Conservation (phyloP, 805 yeast genomes). For the Candida pini region DNA sequence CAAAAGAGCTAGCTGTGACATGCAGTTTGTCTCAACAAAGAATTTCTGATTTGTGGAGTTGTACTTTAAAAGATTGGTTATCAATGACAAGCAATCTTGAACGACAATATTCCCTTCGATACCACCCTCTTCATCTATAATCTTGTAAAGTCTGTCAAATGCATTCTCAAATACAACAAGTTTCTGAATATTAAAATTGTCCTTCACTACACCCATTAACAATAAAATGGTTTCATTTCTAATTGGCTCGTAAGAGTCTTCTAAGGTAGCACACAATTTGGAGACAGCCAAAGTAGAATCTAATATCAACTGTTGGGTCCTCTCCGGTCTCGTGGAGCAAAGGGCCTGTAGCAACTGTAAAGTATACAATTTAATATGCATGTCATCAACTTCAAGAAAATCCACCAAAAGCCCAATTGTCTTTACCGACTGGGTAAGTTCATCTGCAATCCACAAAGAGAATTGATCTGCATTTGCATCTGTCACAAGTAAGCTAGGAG, state of each 20-base stretch:
- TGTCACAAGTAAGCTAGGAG: conserved; percentile 57
- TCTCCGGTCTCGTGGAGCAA: conserved; percentile 64
- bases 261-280: conserved; percentile 56
- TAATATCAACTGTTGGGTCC: conserved; percentile 69
- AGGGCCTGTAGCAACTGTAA: conserved; percentile 82
- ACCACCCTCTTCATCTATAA: conserved; percentile 84
- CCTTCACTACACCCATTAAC: conserved; percentile 76
- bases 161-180: conserved; percentile 92
- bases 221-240: conserved; percentile 83
- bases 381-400: conserved; percentile 44
- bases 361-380: conserved; percentile 75
- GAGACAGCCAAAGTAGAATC: conserved; percentile 77
- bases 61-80: conserved; percentile 67
- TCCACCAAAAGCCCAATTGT: conserved; percentile 44
- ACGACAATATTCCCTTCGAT: conserved; percentile 84
- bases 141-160: conserved; percentile 74
- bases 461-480: conserved; percentile 68
- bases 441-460: conserved; percentile 94
- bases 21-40: conserved; percentile 80
- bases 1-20: conserved; percentile 57
- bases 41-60: conserved; percentile 87
- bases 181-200: conserved; percentile 82
- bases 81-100: conserved; percentile 77
- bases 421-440: conserved; percentile 61
- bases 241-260: conserved; percentile 73